Base-by-base conservation (phyloP, 768 basidiomycete species). In the Boletellus emodensis region DNA sequence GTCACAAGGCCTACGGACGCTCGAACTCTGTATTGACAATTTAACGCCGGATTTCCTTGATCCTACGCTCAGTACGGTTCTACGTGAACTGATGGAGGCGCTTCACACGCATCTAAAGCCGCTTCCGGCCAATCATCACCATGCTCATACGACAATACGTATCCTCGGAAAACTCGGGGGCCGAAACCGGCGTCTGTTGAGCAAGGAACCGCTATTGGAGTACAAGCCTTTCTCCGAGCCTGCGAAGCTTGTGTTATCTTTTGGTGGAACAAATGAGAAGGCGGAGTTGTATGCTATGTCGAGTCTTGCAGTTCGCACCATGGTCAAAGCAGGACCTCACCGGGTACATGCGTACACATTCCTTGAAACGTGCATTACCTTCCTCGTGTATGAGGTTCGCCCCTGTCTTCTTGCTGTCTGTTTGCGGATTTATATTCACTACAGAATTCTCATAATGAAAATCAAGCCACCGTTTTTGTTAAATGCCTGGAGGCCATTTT, bases 21-120 rank as follows among this genome's bases (percentile, higher is more conserved):
- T 99, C 51, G 96, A 99, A 68, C 77, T 99, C n/a, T 98, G 95
- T 71, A 95, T 98, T 61, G 96, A 99, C 73, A 99, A 98, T 64
- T 79, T 99, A 24, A 96, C 93, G 0, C 92, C 93, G 2, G 96
- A 98, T 69, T 98, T 98, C 74, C 79, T 99, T 26, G 95, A 98
- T 61, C 96, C 96, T 3, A 94, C 93, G 2, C 81, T 98, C 56
- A 90, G 84, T 54, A 91, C 90, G 0, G 94, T 98, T 39, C 77
- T 96, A 38, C 79, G 93, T 41, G 93, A 98, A 55, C 74, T 99
- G 49, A 98, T 94, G 90, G 88, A 89, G 54, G 95, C 94, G 0
- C 77, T 99, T 20, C 92, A 95, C 68, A 85, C 82, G 57, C 87
- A 94, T 61, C 74, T 99, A 42, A 91, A 87, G 61, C 96, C 96